These are phyloP conservation scores for Vaccinium corymbosum DNA, from an alignment of 148 eudicot genomes.

Conservation along the genomic window DNA sequence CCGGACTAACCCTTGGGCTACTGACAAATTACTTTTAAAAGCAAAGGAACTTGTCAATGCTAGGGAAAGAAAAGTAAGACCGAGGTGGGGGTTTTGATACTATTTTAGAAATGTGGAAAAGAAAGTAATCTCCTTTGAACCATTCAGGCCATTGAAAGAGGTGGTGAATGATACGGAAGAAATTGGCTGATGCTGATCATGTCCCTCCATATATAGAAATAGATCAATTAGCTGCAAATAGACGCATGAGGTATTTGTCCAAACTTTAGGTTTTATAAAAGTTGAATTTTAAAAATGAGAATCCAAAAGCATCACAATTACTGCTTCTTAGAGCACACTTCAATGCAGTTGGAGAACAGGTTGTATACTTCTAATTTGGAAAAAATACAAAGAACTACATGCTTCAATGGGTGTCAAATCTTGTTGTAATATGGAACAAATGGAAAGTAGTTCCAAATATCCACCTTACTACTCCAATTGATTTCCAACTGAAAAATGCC, in stretches of 20 bases:
- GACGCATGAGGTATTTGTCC: background rate
- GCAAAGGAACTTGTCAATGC: background rate
- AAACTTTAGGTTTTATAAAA: background rate
- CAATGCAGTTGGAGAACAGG: too few species aligned
- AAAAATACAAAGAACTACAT: too few species aligned
- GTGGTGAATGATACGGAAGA: conserved; percentile 1
- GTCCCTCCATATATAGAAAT: background rate
- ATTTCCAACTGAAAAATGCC: too few species aligned
- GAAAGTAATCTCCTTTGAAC: background rate
- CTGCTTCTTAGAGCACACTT: too few species aligned
- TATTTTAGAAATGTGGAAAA: background rate
- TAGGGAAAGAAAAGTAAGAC: background rate
- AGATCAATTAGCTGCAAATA: background rate
- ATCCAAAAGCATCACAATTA: too few species aligned
- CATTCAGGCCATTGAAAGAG: background rate
- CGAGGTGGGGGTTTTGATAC: background rate
- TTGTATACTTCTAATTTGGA: too few species aligned
- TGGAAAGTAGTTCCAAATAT: too few species aligned
- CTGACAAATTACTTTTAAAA: background rate
- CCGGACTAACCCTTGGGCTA: background rate
- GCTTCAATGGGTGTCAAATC: too few species aligned
- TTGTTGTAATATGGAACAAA: too few species aligned
- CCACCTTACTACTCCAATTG: too few species aligned
- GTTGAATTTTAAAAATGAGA: too few species aligned
- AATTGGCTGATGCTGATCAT: background rate